Evolutionary conservation across 208 protist genomes (phyloP).

Genomic region (Crithidia acanthocephali): DNA sequence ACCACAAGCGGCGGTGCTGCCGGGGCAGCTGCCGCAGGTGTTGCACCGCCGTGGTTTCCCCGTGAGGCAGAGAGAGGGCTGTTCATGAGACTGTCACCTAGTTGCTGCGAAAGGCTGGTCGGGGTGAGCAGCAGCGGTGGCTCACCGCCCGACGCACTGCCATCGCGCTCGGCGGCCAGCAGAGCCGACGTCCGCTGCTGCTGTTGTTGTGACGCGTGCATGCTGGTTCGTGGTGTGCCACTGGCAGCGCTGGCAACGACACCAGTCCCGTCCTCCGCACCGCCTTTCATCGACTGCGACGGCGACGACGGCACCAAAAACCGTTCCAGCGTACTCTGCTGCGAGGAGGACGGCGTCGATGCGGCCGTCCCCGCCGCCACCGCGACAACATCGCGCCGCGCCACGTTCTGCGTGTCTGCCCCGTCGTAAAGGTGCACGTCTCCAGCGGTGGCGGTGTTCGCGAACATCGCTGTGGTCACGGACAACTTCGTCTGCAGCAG

Average conservation of each 20-base stretch:
- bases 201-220: neutral
- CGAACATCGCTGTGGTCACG: constrained; percentile 82
- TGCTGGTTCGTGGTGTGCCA: neutral
- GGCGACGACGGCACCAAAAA: constrained; percentile 31
- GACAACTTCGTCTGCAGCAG: constrained; percentile 87
- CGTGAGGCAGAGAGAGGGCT: constrained; percentile 11
- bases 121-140: constrained; percentile 18
- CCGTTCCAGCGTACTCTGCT: constrained; percentile 59
- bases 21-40: no score
- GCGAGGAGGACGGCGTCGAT: constrained; percentile 27
- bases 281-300: constrained; percentile 3
- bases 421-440: constrained; percentile 38
- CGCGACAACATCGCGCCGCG: constrained; percentile 41
- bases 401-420: constrained; percentile 48
- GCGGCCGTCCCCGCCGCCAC: constrained; percentile 1
- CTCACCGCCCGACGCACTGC: neutral
- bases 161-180: neutral
- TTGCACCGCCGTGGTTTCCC: neutral
- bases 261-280: constrained; percentile 7
- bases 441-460: constrained; percentile 37
- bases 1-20: constrained; percentile 15
- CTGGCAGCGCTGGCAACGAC: neutral
- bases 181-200: neutral
- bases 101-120: constrained; percentile 7
- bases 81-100: neutral